Base-by-base conservation (phyloP, 2,329 filamentous ascomycete species). In the Penicillium digitatum region DNA sequence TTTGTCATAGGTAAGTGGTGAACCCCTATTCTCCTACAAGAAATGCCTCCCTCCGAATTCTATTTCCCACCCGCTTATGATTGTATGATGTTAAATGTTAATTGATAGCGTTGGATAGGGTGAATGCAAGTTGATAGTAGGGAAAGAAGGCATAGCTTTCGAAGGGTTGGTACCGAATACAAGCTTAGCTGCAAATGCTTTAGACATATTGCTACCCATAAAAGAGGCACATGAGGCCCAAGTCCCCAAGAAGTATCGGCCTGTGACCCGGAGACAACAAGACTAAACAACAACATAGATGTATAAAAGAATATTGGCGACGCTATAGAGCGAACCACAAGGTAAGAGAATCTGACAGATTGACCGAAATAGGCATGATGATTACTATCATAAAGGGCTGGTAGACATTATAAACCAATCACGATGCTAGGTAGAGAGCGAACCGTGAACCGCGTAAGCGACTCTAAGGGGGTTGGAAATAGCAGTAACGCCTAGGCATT, bases 211-310 rank as follows among this genome's bases (percentile, higher is more conserved):
- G 20, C 11, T 50, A 14, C 12, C 31, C 38, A 40, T 44, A 43
- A 54, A 48, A 49, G 43, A 51, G 48, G 57, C 47, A 59, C 52
- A 52, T 54, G 40, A 48, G 48, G 14, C 31, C 16, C 31, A n/a
- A 47, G 18, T 6, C 22, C 27, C 27, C 42, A 39, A 5, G 10
- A 16, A 10, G 16, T 26, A 26, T 35, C 35, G 44, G 42, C 26
- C 16, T 35, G 31, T 35, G 31, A 22, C 14, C 5, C 1, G 2
- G 31, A 35, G 20, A 16, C 11, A 16, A 39, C 20, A 11, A 34
- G 14, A 24, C 18, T 2, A 46, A 5, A n/a, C 12, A 32, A 11
- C 16, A 7, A 27, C n/a, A 14, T 16, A 20, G 3, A 31, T 9
- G n/a, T n/a, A 3, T 18, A 35, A n/a, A 9, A 12, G 6, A 20